A percentile compares a stretch with the other conserved stretches of the same genome.
Conservation (phyloP, 257 asterid species). For the Apocynum venetum region DNA sequence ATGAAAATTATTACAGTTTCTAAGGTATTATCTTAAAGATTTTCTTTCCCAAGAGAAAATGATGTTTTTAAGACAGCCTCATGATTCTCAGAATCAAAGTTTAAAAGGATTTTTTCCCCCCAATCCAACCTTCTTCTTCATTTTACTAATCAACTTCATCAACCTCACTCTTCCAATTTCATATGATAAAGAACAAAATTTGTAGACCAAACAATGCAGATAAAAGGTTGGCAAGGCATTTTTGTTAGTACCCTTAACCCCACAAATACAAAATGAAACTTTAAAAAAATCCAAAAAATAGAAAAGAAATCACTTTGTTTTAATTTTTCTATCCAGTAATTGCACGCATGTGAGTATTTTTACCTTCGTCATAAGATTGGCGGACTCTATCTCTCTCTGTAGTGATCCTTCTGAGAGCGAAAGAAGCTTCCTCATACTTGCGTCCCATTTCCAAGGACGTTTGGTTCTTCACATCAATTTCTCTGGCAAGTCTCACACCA, state of each 20-base stretch:
- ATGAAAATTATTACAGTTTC: neutral
- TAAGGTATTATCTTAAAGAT: neutral
- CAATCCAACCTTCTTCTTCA: too few relatives aligned
- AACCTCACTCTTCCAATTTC: neutral
- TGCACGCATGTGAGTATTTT: neutral
- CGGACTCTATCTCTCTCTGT: conserved; percentile 6
- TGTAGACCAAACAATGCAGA: neutral
- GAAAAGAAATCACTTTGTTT: neutral
- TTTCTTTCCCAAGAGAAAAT: neutral
- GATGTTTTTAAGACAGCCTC: neutral
- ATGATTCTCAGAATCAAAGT: neutral
- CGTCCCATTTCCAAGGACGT: conserved; percentile 3
- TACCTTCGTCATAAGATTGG: conserved; percentile 12
- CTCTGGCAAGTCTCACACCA: conserved; percentile 9
- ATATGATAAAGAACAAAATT: neutral
- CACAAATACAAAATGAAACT: neutral
- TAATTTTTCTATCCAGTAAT: neutral
- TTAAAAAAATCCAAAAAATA: neutral
- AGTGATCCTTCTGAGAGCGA: neutral
- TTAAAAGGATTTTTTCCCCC: too few relatives aligned
- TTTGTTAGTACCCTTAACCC: neutral
- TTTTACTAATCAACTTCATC: too few relatives aligned
- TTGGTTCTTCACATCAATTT: conserved; percentile 11
- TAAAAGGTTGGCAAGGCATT: neutral
- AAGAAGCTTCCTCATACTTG: conserved; percentile 1